Conservation (phyloP, 345 rosid genomes). For the Lagerstroemia speciosa region DNA sequence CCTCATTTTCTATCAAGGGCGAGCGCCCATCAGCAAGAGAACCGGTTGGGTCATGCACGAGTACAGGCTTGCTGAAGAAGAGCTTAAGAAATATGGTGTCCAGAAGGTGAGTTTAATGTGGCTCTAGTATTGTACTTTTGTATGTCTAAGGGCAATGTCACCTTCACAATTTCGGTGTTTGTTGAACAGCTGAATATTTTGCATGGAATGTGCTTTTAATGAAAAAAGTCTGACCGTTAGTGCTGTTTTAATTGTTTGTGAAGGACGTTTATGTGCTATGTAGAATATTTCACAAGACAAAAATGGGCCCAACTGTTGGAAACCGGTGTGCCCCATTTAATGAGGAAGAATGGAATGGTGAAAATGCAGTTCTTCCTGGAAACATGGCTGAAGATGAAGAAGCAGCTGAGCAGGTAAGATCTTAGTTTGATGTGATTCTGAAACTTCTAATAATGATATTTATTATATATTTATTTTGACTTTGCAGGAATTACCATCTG, state of each 20-base stretch:
- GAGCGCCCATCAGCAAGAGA: not conserved
- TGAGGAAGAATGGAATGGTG: conserved; percentile 13
- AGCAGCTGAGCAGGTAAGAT: not conserved
- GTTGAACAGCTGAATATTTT: too few species aligned
- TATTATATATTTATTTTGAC: not conserved
- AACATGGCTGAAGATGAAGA: conserved; percentile 8
- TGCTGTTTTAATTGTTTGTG: conserved; percentile 13
- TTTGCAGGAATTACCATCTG: conserved; percentile 9
- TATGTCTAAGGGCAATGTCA: too few species aligned
- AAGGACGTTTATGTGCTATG: conserved; percentile 68
- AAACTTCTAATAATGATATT: not conserved
- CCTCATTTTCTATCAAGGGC: conserved; percentile 9
- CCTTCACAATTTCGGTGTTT: too few species aligned
- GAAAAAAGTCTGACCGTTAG: too few species aligned
- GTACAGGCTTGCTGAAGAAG: conserved; percentile 8
- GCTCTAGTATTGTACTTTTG: not conserved
- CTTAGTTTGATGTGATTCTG: not conserved
- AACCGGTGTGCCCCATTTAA: conserved; percentile 13
- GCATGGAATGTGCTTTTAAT: too few species aligned
- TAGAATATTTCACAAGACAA: conserved; percentile 76
- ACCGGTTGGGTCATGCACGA: conserved; percentile 14
- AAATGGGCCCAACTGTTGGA: conserved; percentile 77
- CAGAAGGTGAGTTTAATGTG: not conserved
- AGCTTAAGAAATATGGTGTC: not conserved
- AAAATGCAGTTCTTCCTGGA: conserved; percentile 1